phyloP scores from a whole-genome alignment of 495 filamentous ascomycete species.

The Oidiodendron maius region DNA sequence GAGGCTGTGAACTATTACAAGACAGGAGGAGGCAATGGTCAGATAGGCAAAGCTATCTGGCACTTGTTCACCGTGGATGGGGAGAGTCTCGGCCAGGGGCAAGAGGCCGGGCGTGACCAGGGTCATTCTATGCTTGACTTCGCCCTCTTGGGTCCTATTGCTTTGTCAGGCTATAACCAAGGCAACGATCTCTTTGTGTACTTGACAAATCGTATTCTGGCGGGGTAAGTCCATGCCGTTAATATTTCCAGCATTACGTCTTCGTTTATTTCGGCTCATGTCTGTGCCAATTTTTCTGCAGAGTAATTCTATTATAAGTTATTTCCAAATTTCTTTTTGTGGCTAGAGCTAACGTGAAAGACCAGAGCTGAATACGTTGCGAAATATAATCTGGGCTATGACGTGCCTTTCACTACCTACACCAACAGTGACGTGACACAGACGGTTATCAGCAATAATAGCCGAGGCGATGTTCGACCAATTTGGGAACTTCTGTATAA shows the following conservation, averaged over 20 bases:
- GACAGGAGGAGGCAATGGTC: slow-evolving; percentile 32
- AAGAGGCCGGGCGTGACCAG: slow-evolving; percentile 40
- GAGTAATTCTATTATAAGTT: too few relatives aligned
- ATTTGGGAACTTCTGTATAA: slow-evolving; percentile 35
- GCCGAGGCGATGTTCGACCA: slow-evolving; percentile 30
- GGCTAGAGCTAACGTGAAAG: too few relatives aligned
- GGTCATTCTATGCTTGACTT: slow-evolving; percentile 35
- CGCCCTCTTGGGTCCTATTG: slow-evolving; percentile 32
- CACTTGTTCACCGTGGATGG: slow-evolving; percentile 12
- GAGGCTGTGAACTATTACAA: slow-evolving; percentile 29
- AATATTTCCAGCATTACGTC: too few relatives aligned
- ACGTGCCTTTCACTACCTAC: slow-evolving; percentile 37
- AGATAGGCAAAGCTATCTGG: slow-evolving; percentile 27
- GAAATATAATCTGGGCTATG: slow-evolving; percentile 36
- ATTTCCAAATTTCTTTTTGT: too few relatives aligned
- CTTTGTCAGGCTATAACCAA: slow-evolving; percentile 37
- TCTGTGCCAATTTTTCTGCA: too few relatives aligned
- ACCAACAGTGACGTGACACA: slow-evolving; percentile 29
- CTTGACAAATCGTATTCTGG: slow-evolving; percentile 29
- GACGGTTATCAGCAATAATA: slow-evolving; percentile 24
- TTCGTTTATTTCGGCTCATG: too few relatives aligned
- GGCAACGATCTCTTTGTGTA: slow-evolving; percentile 34
- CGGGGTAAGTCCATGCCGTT: too few relatives aligned
- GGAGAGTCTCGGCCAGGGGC: slow-evolving; percentile 34
- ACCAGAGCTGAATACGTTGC: slow-evolving; percentile 35